Conservation (phyloP, 345 rosid genomes). For the Erucastrum elatum region DNA sequence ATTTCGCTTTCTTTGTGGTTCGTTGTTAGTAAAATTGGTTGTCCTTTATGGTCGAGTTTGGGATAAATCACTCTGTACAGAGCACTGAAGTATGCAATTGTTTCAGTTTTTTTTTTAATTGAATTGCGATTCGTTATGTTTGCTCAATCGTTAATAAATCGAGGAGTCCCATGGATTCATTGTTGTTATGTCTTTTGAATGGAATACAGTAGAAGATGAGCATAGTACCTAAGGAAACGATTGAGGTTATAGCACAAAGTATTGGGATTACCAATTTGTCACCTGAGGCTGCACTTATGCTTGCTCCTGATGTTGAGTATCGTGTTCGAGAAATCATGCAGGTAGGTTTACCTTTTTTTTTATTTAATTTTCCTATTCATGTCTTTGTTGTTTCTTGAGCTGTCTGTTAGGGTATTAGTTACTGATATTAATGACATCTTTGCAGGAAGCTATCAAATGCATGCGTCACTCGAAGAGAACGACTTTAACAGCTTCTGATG, state of each 20-base stretch:
- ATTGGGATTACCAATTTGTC: slow-evolving; percentile 70
- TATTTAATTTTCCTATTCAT: background rate
- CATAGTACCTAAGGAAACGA: slow-evolving; percentile 82
- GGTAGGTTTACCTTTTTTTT: slow-evolving; percentile 50
- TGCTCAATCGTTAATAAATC: background rate
- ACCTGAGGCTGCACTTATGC: slow-evolving; percentile 73
- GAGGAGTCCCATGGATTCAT: background rate
- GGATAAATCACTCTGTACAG: background rate
- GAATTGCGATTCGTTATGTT: slow-evolving; percentile 8
- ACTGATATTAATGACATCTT: background rate
- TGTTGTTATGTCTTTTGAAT: background rate
- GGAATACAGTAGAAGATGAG: slow-evolving; percentile 51
- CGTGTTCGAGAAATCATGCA: slow-evolving; percentile 94
- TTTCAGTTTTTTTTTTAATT: background rate
- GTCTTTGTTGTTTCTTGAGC: slow-evolving; percentile 9
- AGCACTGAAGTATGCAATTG: slow-evolving; percentile 12
- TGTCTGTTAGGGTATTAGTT: background rate
- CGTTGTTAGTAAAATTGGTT: slow-evolving; percentile 4
- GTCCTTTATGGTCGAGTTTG: slow-evolving; percentile 1
- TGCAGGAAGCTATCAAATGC: slow-evolving; percentile 88
- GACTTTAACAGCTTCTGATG: slow-evolving; percentile 69
- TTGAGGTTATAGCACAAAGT: slow-evolving; percentile 88
- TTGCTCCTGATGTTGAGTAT: slow-evolving; percentile 94
- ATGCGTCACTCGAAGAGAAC: slow-evolving; percentile 96
- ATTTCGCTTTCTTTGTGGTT: background rate